phyloP scores from a whole-genome alignment of 331 rosid genomes.

The Pyracantha coccinea region DNA sequence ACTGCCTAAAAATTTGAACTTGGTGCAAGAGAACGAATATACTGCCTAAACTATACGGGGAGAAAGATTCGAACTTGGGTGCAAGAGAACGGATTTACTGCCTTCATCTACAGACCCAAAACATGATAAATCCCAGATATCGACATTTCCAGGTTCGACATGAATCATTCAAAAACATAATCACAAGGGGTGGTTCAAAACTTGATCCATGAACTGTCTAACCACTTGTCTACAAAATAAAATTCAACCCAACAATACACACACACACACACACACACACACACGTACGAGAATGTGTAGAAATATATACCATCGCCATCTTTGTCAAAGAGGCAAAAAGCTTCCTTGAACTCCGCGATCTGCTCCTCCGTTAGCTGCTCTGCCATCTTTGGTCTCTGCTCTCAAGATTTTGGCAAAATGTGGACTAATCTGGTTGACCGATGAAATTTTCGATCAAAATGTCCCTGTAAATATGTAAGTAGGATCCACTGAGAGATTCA shows the following conservation, averaged over 20 bases:
- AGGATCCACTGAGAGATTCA: background rate
- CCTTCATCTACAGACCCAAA: no score
- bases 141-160: background rate
- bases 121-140: background rate
- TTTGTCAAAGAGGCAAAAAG: slow-evolving; percentile 32
- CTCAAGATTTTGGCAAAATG: background rate
- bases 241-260: background rate
- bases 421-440: background rate
- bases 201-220: background rate
- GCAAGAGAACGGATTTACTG: no score
- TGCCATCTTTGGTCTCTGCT: background rate
- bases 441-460: no score
- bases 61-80: no score
- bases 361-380: slow-evolving; percentile 33
- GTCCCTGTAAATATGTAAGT: background rate
- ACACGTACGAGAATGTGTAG: background rate
- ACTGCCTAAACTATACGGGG: no score
- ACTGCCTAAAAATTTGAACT: no score
- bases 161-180: background rate
- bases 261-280: background rate
- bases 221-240: background rate
- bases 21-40: no score
- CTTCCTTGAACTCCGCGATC: slow-evolving; percentile 37
- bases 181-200: background rate
- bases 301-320: slow-evolving; percentile 23